Evolutionary conservation across 2,329 filamentous ascomycete genomes (phyloP).

Genomic region (Chrysoporthe cubensis): DNA sequence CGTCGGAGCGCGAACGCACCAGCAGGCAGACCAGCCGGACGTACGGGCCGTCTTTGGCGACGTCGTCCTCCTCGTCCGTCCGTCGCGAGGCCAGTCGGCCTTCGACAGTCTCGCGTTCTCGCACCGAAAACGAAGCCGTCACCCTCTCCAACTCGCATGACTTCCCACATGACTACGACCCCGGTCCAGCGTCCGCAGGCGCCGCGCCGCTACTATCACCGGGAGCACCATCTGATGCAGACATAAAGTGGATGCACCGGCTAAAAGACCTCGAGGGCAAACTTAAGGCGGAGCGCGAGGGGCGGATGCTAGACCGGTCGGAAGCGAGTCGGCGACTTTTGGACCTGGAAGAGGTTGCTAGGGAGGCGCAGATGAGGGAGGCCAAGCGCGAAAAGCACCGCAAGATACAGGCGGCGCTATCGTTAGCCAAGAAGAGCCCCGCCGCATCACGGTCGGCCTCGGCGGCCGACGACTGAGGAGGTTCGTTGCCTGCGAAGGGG

Average conservation of each 20-base stretch:
- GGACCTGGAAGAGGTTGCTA: conserved; percentile 69
- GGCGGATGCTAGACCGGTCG: conserved; percentile 78
- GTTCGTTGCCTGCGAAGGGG: conserved; percentile 10
- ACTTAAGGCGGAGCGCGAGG: conserved; percentile 88
- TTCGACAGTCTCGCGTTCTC: conserved; percentile 39
- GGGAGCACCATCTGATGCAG: conserved; percentile 41
- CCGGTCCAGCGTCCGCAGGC: conserved; percentile 31
- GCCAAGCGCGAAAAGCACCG: conserved; percentile 31
- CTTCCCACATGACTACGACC: conserved; percentile 26
- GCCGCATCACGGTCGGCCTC: background rate
- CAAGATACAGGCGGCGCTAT: conserved; percentile 23
- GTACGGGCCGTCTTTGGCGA: conserved; percentile 22
- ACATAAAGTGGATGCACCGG: conserved; percentile 83
- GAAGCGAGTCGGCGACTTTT: conserved; percentile 81
- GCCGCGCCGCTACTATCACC: conserved; percentile 36
- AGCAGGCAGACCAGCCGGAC: conserved; percentile 32
- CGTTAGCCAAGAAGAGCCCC: conserved; percentile 7
- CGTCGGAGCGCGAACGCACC: conserved; percentile 5
- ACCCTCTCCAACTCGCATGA: conserved; percentile 16
- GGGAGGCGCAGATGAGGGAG: conserved; percentile 34
- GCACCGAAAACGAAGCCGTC: conserved; percentile 30
- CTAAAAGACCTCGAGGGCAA: conserved; percentile 86
- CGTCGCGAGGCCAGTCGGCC: conserved; percentile 33
- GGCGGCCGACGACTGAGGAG: conserved; percentile 13
- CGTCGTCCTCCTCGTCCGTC: conserved; percentile 29